Evolutionary conservation across 345 rosid genomes (phyloP), one percentile per base, ranked within the genome.

Genomic region (Salix udensis): DNA sequence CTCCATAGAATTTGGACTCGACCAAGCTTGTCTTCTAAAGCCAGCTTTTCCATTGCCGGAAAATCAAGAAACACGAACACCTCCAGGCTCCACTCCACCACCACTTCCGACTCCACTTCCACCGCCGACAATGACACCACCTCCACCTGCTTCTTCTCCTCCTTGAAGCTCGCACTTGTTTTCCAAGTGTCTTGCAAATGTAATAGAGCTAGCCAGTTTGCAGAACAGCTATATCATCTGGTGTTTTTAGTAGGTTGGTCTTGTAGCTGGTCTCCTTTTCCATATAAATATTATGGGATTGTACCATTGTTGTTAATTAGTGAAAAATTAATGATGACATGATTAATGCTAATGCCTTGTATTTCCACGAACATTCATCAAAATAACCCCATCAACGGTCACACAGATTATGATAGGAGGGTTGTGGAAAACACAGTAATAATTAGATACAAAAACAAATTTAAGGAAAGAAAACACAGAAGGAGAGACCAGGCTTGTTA

Each of bases 1-100:
- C 23, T 21, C 76, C n/a, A 52, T 67, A 26, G 40, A 52, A 23
- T 40, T 71, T 50, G 80, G 46, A 66, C 5, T 18, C 1, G 48
- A 72, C 50, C 36, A 46, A 15, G 44, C 55, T 42, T 58, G 9
- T 6, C 44, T 26, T 23, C 60, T 37, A 23, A 18, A 62, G n/a
- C 64, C 74, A 7, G 15, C 8, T 42, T 76, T 68, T 36, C 80
- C 76, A 1, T 15, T 58, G 1, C 80, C 71, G 1, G 80, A 23
- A 1, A 16, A 60, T 39, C 18, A 68, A 15, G 68, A 46, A 18
- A 75, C 52, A 28, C 65, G 39, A 11, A 36, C 15, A n/a, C 68
- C 55, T 42, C 76, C 58, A 1, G 26, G 67, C 0, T 18, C n/a
- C 24, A 11, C 2, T 6, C 19, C 11, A 13, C n/a, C 40, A 9